Percentiles rank a stretch among this genome's conserved stretches.
phyloP scores from a whole-genome alignment of 2,329 filamentous ascomycete species.

The Lojkania enalia region DNA sequence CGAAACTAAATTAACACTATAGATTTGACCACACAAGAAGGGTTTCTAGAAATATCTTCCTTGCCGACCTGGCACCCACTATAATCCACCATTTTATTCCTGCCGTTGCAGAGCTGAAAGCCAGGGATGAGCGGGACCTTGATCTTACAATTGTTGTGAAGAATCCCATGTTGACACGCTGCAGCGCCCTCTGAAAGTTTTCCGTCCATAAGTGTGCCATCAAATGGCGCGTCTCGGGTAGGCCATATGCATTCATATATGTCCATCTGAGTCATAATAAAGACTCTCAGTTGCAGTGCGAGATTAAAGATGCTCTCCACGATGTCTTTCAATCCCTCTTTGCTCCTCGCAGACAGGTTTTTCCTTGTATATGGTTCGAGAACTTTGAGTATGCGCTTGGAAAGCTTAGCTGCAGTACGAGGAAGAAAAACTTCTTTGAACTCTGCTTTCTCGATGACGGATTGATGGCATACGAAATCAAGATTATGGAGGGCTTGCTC shows the following conservation, averaged over 20 bases:
- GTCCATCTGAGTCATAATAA: background rate
- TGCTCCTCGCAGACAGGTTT: too few relatives aligned
- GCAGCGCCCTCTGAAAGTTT: too few relatives aligned
- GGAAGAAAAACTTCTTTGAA: constrained; percentile 9
- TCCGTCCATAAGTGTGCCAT: background rate
- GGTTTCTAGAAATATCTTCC: too few relatives aligned
- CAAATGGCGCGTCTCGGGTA: background rate
- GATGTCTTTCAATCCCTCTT: too few relatives aligned
- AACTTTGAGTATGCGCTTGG: background rate
- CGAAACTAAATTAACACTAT: too few relatives aligned
- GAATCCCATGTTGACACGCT: too few relatives aligned
- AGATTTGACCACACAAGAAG: too few relatives aligned
- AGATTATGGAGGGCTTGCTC: constrained; percentile 1
- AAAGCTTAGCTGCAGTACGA: background rate
- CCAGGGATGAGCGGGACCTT: too few relatives aligned
- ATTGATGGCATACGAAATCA: constrained; percentile 6
- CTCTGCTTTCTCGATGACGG: constrained; percentile 1
- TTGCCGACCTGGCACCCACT: too few relatives aligned
- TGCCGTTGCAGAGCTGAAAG: too few relatives aligned
- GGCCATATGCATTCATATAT: background rate
- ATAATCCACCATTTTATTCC: too few relatives aligned
- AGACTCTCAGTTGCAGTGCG: background rate
- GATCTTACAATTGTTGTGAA: too few relatives aligned
- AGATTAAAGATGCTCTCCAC: background rate
- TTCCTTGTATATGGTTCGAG: background rate